These are phyloP conservation scores for Agrocybe praecox DNA, from an alignment of 768 basidiomycete genomes.

Conservation along the genomic window DNA sequence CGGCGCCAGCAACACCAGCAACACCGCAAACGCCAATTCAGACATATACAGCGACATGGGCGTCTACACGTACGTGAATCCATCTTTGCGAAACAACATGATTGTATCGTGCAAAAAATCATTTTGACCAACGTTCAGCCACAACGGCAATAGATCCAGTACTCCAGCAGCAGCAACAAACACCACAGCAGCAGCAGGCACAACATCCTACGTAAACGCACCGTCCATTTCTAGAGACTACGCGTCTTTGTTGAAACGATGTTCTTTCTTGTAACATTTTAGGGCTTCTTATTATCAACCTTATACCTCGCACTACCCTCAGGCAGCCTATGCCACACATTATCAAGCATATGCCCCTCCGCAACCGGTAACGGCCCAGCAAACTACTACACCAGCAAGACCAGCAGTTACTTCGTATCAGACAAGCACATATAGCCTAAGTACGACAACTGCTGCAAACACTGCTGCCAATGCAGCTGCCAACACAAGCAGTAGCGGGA, in stretches of 20 bases:
- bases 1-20: constrained; percentile 9
- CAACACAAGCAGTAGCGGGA: constrained; percentile 29
- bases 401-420: constrained; percentile 19
- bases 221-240: constrained; percentile 19
- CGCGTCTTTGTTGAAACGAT: constrained; percentile 17
- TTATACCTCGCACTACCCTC: constrained; percentile 45
- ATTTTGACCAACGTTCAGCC: background rate
- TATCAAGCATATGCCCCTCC: constrained; percentile 43
- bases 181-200: background rate
- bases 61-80: constrained; percentile 29
- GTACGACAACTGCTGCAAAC: constrained; percentile 10
- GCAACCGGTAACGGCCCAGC: constrained; percentile 20
- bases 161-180: constrained; percentile 45
- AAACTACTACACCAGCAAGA: constrained; percentile 18
- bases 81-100: background rate
- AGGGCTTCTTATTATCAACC: constrained; percentile 54
- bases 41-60: constrained; percentile 34
- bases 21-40: constrained; percentile 21
- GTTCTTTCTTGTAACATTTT: constrained; percentile 11
- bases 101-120: background rate
- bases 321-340: constrained; percentile 45
- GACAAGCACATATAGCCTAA: constrained; percentile 24
- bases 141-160: constrained; percentile 68
- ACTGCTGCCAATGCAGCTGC: constrained; percentile 20
- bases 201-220: constrained; percentile 43